phyloP scores from a whole-genome alignment of 2,329 filamentous ascomycete species.

The Botrytis hyacinthi region DNA sequence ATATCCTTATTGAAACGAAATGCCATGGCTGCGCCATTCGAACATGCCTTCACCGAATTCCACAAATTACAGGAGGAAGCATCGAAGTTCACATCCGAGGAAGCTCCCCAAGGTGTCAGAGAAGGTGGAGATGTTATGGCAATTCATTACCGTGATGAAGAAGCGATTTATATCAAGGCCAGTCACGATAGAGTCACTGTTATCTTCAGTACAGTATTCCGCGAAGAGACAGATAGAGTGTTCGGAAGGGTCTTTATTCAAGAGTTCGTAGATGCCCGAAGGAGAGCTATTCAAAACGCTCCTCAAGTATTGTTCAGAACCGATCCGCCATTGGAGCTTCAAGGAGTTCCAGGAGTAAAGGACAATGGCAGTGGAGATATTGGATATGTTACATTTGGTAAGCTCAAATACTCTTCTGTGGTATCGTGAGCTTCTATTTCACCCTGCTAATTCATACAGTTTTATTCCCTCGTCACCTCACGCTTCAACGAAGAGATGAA shows the following conservation, averaged over 20 bases:
- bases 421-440: conserved; percentile 25
- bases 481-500: conserved; percentile 83
- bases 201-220: conserved; percentile 97
- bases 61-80: conserved; percentile 83
- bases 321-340: conserved; percentile 87
- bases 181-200: conserved; percentile 96
- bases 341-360: conserved; percentile 79
- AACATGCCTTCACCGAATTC: conserved; percentile 93
- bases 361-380: conserved; percentile 77
- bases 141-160: conserved; percentile 97
- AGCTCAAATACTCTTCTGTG: neutral
- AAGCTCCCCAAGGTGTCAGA: conserved; percentile 82
- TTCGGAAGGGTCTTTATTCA: conserved; percentile 98
- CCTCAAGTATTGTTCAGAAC: conserved; percentile 96
- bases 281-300: conserved; percentile 95
- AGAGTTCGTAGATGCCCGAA: conserved; percentile 95
- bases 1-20: conserved; percentile 95
- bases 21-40: conserved; percentile 97
- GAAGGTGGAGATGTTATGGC: conserved; percentile 93
- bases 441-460: conserved; percentile 52
- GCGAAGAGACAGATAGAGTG: conserved; percentile 94
- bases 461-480: conserved; percentile 92
- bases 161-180: conserved; percentile 98
- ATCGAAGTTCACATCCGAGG: conserved; percentile 88
- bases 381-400: conserved; percentile 98